Conservation (phyloP, 202 grass and related monocot species). For the Panicum virgatum region DNA sequence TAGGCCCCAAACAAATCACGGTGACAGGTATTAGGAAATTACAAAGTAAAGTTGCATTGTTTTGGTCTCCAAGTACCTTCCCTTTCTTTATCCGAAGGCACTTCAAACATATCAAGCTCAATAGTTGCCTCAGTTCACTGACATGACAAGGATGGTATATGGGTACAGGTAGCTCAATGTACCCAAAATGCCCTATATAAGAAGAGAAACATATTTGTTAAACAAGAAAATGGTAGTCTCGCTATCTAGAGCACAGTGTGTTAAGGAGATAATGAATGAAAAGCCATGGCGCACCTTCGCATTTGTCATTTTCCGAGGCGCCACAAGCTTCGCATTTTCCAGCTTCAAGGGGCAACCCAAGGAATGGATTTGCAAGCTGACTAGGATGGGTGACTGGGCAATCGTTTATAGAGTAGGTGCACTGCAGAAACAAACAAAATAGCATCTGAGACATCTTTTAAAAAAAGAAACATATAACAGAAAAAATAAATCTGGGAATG, state of each 20-base stretch:
- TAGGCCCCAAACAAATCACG: slow-evolving; percentile 12
- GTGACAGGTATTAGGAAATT: slow-evolving; percentile 3
- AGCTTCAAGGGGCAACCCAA: slow-evolving; percentile 82
- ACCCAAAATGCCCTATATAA: slow-evolving; percentile 88
- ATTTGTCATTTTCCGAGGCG: slow-evolving; percentile 71
- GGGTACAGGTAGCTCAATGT: slow-evolving; percentile 87
- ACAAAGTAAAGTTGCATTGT: not conserved
- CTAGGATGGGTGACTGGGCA: slow-evolving; percentile 81
- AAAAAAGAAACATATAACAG: not conserved
- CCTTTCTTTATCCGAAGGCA: slow-evolving; percentile 89
- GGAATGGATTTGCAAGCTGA: slow-evolving; percentile 85
- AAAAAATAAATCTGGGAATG: slow-evolving; percentile 11
- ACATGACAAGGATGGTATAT: slow-evolving; percentile 88
- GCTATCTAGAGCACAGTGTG: slow-evolving; percentile 12
- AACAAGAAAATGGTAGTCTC: not conserved
- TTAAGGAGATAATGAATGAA: slow-evolving; percentile 16
- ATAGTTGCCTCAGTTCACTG: slow-evolving; percentile 67
- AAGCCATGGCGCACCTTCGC: slow-evolving; percentile 64
- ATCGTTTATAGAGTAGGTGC: slow-evolving; percentile 59
- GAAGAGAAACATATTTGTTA: slow-evolving; percentile 34
- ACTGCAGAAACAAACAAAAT: slow-evolving; percentile 45
- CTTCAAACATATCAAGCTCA: slow-evolving; percentile 77
- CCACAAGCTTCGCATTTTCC: slow-evolving; percentile 97
- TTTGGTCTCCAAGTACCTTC: slow-evolving; percentile 56
- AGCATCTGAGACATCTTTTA: slow-evolving; percentile 2